Evolutionary conservation across 768 basidiomycete genomes (phyloP).

Genomic region (Tylopilus plumbeoviolaceoides): DNA sequence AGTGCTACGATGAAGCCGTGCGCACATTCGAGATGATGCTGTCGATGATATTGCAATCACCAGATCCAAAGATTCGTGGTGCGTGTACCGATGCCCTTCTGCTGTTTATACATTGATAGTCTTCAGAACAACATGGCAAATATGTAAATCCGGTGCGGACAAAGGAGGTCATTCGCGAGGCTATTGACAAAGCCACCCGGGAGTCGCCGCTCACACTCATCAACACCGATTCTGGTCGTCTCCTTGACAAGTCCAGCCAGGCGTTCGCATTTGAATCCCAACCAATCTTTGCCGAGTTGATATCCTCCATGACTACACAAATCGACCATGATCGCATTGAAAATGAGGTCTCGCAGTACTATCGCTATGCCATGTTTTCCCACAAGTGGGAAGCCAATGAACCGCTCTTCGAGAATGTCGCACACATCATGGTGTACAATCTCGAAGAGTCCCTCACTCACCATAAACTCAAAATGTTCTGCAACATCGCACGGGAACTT

Average conservation of each 20-base stretch:
- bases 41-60: background rate
- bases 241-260: background rate
- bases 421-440: background rate
- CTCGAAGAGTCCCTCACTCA: background rate
- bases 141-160: background rate
- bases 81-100: background rate
- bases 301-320: background rate
- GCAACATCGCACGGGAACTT: background rate
- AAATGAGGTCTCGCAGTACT: background rate
- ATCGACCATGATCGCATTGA: background rate
- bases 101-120: background rate
- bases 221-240: background rate
- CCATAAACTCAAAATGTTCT: background rate
- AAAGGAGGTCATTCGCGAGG: background rate
- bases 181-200: background rate
- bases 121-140: background rate
- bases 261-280: background rate
- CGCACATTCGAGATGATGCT: background rate
- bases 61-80: background rate
- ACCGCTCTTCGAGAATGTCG: background rate
- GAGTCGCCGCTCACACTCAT: background rate
- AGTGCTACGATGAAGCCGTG: background rate
- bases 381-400: background rate
- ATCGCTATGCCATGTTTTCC: background rate
- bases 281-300: background rate